Percentiles rank a stretch among this genome's conserved stretches.
phyloP scores from a whole-genome alignment of 192 early-diverging fungal species.

The Backusella sp. region DNA sequence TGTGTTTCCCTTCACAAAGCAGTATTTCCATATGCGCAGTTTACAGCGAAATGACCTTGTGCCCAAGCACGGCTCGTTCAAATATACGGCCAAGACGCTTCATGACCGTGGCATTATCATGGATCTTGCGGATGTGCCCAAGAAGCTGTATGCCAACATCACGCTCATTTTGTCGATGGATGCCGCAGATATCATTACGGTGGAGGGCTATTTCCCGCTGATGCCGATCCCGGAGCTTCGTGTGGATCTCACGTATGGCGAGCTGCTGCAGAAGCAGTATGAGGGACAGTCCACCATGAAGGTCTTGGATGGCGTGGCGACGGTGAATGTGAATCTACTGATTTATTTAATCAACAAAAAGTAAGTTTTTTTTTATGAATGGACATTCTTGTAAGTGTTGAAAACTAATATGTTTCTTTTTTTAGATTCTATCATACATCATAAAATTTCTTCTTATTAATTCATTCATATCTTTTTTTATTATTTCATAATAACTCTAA shows the following conservation, averaged over 20 bases:
- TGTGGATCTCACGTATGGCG: conserved; percentile 89
- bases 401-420: neutral
- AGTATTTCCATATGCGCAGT: conserved; percentile 92
- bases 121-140: conserved; percentile 76
- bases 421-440: neutral
- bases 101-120: conserved; percentile 92
- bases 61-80: conserved; percentile 96
- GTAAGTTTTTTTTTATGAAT: conserved; percentile 42
- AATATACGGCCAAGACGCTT: conserved; percentile 93
- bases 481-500: no score
- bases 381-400: neutral
- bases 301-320: conserved; percentile 87
- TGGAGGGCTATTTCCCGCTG: conserved; percentile 81
- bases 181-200: conserved; percentile 84
- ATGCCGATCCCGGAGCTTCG: conserved; percentile 60
- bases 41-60: conserved; percentile 84
- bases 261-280: conserved; percentile 92
- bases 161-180: conserved; percentile 91
- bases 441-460: neutral
- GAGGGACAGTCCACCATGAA: conserved; percentile 90
- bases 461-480: no score
- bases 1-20: conserved; percentile 85
- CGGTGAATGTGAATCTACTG: conserved; percentile 95
- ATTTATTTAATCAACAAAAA: conserved; percentile 98
- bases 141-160: conserved; percentile 87